Base-by-base conservation (phyloP, 805 yeast genomes). In the Myxozyma vanderwaltii region DNA sequence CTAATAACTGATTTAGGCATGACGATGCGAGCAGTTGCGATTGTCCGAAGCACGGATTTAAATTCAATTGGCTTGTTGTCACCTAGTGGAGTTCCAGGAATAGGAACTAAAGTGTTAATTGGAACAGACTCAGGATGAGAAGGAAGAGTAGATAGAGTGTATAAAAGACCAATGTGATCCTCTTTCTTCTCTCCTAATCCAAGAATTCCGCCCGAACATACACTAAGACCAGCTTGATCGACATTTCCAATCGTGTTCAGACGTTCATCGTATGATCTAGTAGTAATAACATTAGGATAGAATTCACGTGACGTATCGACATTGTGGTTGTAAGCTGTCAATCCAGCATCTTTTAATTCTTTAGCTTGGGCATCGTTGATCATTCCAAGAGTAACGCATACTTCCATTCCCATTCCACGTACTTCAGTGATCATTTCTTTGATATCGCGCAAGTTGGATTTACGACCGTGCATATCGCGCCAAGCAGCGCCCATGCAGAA, bases 401-500 rank as follows among this genome's bases (percentile, higher is more conserved):
- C 82, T 70, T 88, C 94, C 82, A 88, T 76, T 0, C 85, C 84
- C 71, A 88, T 71, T 24, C 81, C 84, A 67, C 86, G 83, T 51
- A 88, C 85, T 56, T 75, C 79, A 29, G 75, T 70, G 35, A 88
- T 84, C 91, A 88, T 87, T 51, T 82, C 81, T 26, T 82, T 75
- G 57, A 88, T 86, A 61, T 76, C 81, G 59, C 79, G 81, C 62
- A 88, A 69, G 0, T 86, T 89, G 17, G 83, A 79, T 71, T 86
- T 87, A 50, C 94, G 76, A 17, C 94, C 92, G 50, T 76, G 76
- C 94, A 88, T 88, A 62, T 86, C 92, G 70, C 94, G 79, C 94
- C 92, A 88, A 1, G 94, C 94, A 10, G 92, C 89, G 48, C 94
- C 94, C 84, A 88, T 81, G 70, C 94, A 88, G 69, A 88, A 88